Percentiles rank a stretch among this genome's conserved stretches.
Evolutionary conservation across 768 basidiomycete genomes (phyloP).

Genomic region (Tricholoma terreum): DNA sequence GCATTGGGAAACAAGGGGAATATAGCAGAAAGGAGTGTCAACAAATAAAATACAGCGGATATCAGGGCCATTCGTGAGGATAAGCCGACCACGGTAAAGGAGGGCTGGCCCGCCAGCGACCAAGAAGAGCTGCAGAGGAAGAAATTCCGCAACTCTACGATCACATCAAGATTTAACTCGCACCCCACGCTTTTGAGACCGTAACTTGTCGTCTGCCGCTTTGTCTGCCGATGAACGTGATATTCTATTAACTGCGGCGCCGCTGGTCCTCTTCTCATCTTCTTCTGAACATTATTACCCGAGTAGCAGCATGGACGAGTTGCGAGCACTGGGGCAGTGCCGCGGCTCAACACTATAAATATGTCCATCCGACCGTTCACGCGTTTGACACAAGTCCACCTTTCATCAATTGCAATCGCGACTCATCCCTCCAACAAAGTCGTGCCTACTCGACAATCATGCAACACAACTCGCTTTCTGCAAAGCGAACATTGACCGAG

Average conservation of each 20-base stretch:
- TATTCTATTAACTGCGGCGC: too few relatives aligned
- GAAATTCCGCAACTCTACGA: not conserved
- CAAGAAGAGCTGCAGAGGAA: slow-evolving; percentile 3
- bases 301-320: too few relatives aligned
- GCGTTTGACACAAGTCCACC: too few relatives aligned
- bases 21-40: slow-evolving; percentile 24
- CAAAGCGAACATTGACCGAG: slow-evolving; percentile 30
- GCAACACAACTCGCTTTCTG: slow-evolving; percentile 3
- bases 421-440: not conserved
- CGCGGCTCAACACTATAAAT: too few relatives aligned
- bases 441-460: slow-evolving; percentile 8
- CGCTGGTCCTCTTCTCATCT: too few relatives aligned
- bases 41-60: slow-evolving; percentile 21
- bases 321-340: too few relatives aligned
- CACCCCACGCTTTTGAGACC: not conserved
- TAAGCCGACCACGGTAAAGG: not conserved
- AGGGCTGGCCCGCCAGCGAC: slow-evolving; percentile 17
- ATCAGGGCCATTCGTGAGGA: slow-evolving; percentile 30
- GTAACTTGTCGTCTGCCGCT: not conserved
- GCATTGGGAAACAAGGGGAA: slow-evolving; percentile 27
- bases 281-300: too few relatives aligned
- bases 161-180: not conserved
- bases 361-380: too few relatives aligned
- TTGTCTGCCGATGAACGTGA: not conserved
- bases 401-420: not conserved